Evolutionary conservation across 108 stramenopile species (phyloP).

Genomic region (Pelagomonas calceolata): DNA sequence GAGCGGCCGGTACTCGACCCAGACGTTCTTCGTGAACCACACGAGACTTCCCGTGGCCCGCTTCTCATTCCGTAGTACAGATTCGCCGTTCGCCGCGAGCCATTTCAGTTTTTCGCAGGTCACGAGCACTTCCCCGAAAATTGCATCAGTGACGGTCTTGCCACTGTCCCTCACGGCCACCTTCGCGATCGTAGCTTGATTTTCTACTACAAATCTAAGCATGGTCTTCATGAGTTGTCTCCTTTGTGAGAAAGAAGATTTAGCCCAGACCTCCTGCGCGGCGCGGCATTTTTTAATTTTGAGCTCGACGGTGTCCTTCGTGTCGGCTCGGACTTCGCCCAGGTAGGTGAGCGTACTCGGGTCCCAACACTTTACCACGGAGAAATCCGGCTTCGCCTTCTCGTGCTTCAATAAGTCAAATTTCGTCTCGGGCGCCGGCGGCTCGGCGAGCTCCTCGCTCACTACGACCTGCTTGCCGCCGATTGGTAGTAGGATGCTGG

Average conservation of each 20-base stretch:
- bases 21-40: conserved; percentile 87
- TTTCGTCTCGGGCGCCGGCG: background rate
- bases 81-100: conserved; percentile 32
- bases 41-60: conserved; percentile 36
- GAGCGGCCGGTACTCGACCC: conserved; percentile 90
- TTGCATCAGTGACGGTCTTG: conserved; percentile 37
- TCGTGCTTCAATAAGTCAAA: conserved; percentile 5
- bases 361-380: conserved; percentile 3
- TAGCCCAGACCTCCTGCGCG: conserved; percentile 14
- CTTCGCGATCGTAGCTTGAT: conserved; percentile 38
- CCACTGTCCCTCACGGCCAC: conserved; percentile 33
- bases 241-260: conserved; percentile 34
- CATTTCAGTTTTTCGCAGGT: conserved; percentile 49
- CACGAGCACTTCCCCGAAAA: conserved; percentile 44
- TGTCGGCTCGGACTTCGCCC: background rate
- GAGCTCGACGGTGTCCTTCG: background rate
- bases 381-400: background rate
- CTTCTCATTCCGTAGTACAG: conserved; percentile 13
- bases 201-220: conserved; percentile 30
- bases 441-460: background rate
- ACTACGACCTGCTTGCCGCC: too few species aligned
- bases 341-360: background rate
- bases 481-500: too few species aligned
- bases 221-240: conserved; percentile 33
- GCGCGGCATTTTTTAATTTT: too few species aligned